These are phyloP conservation scores for Rhizopus arrhizus DNA, from an alignment of 371 early-diverging fungal genomes.

Conservation along the genomic window DNA sequence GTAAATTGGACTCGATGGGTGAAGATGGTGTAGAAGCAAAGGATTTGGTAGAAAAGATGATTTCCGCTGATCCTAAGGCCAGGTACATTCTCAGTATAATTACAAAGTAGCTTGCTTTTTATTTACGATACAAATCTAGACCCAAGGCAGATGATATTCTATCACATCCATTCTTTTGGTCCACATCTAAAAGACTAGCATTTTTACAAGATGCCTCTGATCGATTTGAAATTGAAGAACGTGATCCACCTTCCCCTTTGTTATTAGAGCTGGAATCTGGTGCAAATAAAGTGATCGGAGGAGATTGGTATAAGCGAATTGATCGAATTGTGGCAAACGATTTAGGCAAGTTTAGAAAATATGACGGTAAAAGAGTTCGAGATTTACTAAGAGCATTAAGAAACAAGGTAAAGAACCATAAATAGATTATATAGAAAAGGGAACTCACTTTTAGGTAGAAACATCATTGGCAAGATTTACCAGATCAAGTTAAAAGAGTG, in stretches of 20 bases:
- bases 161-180: slow-evolving; percentile 95
- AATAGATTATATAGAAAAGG: background rate
- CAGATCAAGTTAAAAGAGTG: slow-evolving; percentile 69
- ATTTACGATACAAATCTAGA: slow-evolving; percentile 29
- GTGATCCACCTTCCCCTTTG: slow-evolving; percentile 70
- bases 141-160: slow-evolving; percentile 78
- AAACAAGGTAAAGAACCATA: slow-evolving; percentile 64
- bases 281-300: slow-evolving; percentile 63
- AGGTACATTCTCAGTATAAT: slow-evolving; percentile 33
- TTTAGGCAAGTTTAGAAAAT: slow-evolving; percentile 88
- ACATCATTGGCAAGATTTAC: slow-evolving; percentile 95
- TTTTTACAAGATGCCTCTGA: slow-evolving; percentile 96
- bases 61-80: slow-evolving; percentile 72
- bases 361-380: slow-evolving; percentile 80
- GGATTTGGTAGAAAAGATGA: slow-evolving; percentile 90
- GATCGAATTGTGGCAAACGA: slow-evolving; percentile 80
- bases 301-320: slow-evolving; percentile 83
- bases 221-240: slow-evolving; percentile 86
- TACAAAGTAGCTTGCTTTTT: background rate
- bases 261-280: slow-evolving; percentile 68
- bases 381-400: slow-evolving; percentile 91
- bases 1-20: slow-evolving; percentile 67
- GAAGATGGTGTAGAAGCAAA: slow-evolving; percentile 81
- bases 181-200: slow-evolving; percentile 73
- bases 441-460: slow-evolving; percentile 48